A percentile compares a stretch with the other conserved stretches of the same genome.
Evolutionary conservation across 352 stramenopile species (phyloP).

Genomic region (Pythium pyrilobum): DNA sequence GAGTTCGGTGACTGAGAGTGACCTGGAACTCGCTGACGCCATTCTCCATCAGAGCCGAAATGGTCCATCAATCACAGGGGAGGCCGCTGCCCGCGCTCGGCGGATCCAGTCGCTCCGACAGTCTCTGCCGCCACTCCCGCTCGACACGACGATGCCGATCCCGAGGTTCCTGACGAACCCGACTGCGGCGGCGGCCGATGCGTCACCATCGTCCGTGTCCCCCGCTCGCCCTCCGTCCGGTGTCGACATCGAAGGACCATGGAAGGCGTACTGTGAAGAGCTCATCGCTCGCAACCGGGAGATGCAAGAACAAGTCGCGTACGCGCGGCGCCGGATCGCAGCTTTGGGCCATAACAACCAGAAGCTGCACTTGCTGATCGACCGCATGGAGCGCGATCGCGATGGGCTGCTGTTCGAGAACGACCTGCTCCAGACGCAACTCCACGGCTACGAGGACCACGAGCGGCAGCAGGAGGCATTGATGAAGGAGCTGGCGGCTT

Average conservation of each 20-base stretch:
- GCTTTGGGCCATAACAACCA: constrained; percentile 78
- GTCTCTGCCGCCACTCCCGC: constrained; percentile 9
- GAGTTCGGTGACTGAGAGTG: constrained; percentile 16
- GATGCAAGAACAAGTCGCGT: constrained; percentile 70
- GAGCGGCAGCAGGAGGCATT: constrained; percentile 65
- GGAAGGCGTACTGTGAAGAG: constrained; percentile 71
- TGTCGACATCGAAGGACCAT: constrained; percentile 30
- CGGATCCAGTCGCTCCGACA: constrained; percentile 14
- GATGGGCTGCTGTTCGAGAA: constrained; percentile 80
- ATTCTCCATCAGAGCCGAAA: constrained; percentile 5
- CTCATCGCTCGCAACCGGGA: constrained; percentile 66
- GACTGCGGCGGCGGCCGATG: background rate
- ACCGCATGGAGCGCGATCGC: constrained; percentile 80
- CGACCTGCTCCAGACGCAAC: constrained; percentile 67
- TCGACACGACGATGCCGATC: background rate
- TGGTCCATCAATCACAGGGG: background rate
- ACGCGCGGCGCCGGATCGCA: constrained; percentile 51
- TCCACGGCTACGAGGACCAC: constrained; percentile 62
- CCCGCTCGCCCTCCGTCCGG: background rate
- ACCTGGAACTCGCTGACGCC: constrained; percentile 19
- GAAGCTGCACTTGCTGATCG: constrained; percentile 75
- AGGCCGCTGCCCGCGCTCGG: background rate
- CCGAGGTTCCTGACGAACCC: background rate
- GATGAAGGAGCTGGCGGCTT: constrained; percentile 43
- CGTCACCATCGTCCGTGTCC: background rate